phyloP scores from a whole-genome alignment of 2,329 filamentous ascomycete species.

The Verticillium zaregamsianum region DNA sequence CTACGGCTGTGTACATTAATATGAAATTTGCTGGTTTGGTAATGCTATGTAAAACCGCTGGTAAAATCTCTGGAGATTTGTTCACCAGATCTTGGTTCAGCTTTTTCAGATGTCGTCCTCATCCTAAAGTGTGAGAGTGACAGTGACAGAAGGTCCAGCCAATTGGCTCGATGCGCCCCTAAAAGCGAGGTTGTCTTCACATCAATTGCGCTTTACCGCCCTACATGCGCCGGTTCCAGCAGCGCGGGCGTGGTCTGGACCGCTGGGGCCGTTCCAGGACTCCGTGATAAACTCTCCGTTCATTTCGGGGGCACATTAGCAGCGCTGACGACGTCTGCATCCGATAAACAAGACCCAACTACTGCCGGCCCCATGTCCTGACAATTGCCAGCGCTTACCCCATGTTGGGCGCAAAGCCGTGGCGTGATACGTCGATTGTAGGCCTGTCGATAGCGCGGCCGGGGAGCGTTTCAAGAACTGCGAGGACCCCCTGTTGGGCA shows the following conservation, averaged over 20 bases:
- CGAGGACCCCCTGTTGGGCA: not conserved
- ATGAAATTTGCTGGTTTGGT: not conserved
- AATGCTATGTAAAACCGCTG: constrained; percentile 10
- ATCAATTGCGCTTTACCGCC: too few relatives aligned
- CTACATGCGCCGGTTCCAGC: not conserved
- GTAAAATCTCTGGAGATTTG: too few relatives aligned
- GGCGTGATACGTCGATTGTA: not conserved
- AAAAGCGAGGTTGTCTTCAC: too few relatives aligned
- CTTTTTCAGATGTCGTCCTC: too few relatives aligned
- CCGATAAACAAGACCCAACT: not conserved
- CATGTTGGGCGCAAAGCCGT: not conserved
- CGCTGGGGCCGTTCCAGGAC: not conserved
- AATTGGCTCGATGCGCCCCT: too few relatives aligned
- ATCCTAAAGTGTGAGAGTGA: too few relatives aligned
- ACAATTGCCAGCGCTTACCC: not conserved
- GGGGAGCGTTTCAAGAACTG: not conserved
- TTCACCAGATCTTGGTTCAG: too few relatives aligned
- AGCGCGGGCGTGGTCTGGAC: not conserved
- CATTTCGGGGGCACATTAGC: not conserved
- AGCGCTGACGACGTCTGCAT: not conserved
- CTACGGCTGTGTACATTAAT: too few relatives aligned
- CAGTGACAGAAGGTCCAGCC: too few relatives aligned
- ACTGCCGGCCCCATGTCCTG: not conserved
- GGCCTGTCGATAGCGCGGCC: not conserved
- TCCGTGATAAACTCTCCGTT: not conserved